Evolutionary conservation across 306 rosid species (phyloP).

Genomic region (Cajanus cajan): DNA sequence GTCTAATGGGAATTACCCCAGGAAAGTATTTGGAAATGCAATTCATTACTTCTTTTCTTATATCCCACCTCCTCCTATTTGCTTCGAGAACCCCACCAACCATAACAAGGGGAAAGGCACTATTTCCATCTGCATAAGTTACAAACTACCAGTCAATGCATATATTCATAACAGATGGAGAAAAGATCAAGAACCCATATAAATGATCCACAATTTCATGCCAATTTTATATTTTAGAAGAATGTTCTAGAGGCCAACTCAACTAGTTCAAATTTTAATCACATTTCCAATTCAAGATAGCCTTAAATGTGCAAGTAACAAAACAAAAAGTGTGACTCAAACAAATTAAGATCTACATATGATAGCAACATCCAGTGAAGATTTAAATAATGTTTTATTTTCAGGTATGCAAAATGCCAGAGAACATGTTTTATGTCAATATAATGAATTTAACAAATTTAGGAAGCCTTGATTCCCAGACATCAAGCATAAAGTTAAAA

Average conservation of each 20-base stretch:
- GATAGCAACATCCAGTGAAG: background rate
- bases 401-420: background rate
- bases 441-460: constrained; percentile 4
- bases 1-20: constrained; percentile 64
- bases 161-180: background rate
- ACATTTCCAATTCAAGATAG: background rate
- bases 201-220: background rate
- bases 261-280: background rate
- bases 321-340: background rate
- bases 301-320: background rate
- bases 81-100: constrained; percentile 99
- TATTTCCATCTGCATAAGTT: constrained; percentile 69
- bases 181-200: background rate
- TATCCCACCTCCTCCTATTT: constrained; percentile 78
- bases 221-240: background rate
- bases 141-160: constrained; percentile 2
- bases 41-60: constrained; percentile 75
- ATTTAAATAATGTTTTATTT: background rate
- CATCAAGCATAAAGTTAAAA: background rate
- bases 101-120: constrained; percentile 77
- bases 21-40: constrained; percentile 64
- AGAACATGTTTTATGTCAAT: background rate
- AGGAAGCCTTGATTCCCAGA: background rate
- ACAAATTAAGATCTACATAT: background rate
- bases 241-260: background rate